These are phyloP conservation scores for Firmiana major DNA, from an alignment of 345 rosid genomes.

Conservation along the genomic window DNA sequence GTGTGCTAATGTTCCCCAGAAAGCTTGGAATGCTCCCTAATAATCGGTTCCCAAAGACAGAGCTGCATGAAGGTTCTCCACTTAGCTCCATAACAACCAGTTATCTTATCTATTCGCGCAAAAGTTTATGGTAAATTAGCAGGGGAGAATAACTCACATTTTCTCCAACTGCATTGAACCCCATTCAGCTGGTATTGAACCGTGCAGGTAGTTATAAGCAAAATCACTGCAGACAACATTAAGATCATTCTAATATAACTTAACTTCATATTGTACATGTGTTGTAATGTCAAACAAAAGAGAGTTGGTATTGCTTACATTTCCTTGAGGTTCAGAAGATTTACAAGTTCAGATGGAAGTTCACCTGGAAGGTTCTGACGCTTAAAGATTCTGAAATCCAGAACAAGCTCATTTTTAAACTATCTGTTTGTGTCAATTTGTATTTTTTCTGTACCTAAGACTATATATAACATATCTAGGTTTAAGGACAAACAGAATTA, in stretches of 20 bases:
- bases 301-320: constrained; percentile 36
- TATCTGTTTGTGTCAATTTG: background rate
- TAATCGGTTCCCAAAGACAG: constrained; percentile 49
- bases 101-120: background rate
- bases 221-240: constrained; percentile 44
- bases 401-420: constrained; percentile 24
- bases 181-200: constrained; percentile 60
- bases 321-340: constrained; percentile 39
- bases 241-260: background rate
- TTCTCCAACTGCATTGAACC: constrained; percentile 38
- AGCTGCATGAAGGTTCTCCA: constrained; percentile 23
- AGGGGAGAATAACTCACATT: constrained; percentile 33
- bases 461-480: background rate
- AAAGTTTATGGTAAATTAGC: constrained; percentile 10
- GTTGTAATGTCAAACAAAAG: background rate
- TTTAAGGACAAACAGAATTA: background rate
- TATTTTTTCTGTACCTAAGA: background rate
- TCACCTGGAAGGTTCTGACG: constrained; percentile 45
- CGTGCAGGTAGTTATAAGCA: constrained; percentile 51
- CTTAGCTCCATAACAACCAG: background rate
- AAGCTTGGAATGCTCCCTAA: constrained; percentile 51
- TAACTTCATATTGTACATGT: background rate
- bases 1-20: constrained; percentile 45
- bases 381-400: constrained; percentile 52
- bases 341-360: constrained; percentile 44